These are phyloP conservation scores for Blastocystis sp. DNA, from an alignment of 352 stramenopile species.

Conservation along the genomic window DNA sequence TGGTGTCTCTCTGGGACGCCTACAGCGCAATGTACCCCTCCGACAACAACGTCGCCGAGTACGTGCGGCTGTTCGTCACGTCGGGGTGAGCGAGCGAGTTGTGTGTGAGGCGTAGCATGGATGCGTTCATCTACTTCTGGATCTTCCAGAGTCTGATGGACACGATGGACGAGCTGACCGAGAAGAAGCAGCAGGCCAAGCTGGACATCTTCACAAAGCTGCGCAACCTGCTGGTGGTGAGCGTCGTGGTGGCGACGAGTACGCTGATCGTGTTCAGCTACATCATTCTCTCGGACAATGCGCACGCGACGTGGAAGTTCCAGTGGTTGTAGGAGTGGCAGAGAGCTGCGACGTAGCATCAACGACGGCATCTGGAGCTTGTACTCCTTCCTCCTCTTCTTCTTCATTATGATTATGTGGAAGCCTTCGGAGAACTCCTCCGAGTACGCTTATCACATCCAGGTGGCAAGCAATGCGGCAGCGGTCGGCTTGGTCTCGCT, in stretches of 20 bases:
- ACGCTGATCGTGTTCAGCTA: conserved; percentile 54
- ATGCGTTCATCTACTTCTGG: conserved; percentile 52
- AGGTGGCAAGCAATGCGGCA: conserved; percentile 18
- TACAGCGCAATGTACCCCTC: conserved; percentile 36
- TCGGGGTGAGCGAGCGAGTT: background rate
- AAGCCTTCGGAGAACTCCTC: conserved; percentile 54
- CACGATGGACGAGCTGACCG: conserved; percentile 55
- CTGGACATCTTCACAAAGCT: conserved; percentile 42
- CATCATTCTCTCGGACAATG: conserved; percentile 26
- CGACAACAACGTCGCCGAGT: background rate
- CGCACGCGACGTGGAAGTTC: conserved; percentile 30
- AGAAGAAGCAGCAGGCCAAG: conserved; percentile 56
- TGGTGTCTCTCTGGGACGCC: conserved; percentile 41
- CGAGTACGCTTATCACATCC: conserved; percentile 51
- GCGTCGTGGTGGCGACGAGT: conserved; percentile 13
- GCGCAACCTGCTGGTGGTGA: conserved; percentile 44
- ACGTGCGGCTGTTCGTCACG: conserved; percentile 15
- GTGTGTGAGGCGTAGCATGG: conserved; percentile 1
- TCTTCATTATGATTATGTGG: conserved; percentile 56
- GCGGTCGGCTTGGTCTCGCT: background rate
- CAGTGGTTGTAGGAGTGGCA: conserved; percentile 48
- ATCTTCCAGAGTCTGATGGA: conserved; percentile 56
- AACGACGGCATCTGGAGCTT: conserved; percentile 56
- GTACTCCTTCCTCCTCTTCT: conserved; percentile 51
- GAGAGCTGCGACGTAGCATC: conserved; percentile 6